phyloP scores from a whole-genome alignment of 2,329 filamentous ascomycete species.

The Dothideomycetes sp. region DNA sequence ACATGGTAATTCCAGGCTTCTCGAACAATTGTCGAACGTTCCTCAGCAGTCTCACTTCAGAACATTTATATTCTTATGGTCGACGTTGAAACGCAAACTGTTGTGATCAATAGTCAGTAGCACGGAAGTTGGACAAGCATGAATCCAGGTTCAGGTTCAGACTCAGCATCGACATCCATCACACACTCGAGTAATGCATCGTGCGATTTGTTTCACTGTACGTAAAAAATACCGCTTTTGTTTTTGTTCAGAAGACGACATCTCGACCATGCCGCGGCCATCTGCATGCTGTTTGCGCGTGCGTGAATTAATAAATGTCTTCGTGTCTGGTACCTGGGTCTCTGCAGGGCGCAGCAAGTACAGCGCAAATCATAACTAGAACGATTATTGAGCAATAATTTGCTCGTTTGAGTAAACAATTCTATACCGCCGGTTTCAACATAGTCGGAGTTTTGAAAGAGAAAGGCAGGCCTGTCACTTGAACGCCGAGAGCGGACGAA shows the following conservation, averaged over 20 bases:
- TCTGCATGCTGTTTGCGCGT: slow-evolving; percentile 1
- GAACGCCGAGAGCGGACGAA: slow-evolving; percentile 10
- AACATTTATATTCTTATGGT: too few relatives aligned
- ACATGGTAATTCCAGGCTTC: neutral
- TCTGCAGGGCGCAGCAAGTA: neutral
- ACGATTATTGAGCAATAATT: neutral
- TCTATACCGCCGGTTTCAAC: slow-evolving; percentile 10
- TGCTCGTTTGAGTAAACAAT: slow-evolving; percentile 1
- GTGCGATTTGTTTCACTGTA: neutral
- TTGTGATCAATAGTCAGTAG: too few relatives aligned
- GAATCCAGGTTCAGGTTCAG: neutral
- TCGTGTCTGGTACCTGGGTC: slow-evolving; percentile 5
- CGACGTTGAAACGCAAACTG: neutral
- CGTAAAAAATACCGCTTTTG: slow-evolving; percentile 10
- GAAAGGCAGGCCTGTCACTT: neutral
- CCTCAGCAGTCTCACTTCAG: too few relatives aligned
- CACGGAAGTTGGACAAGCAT: neutral
- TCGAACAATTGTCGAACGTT: slow-evolving; percentile 4
- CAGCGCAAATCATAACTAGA: neutral
- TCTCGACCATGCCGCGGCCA: slow-evolving; percentile 2
- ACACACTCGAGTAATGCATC: neutral
- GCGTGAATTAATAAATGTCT: slow-evolving; percentile 10
- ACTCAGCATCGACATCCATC: neutral
- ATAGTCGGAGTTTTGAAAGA: neutral
- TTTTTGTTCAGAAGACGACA: slow-evolving; percentile 1